A percentile compares a stretch with the other conserved stretches of the same genome.
Conservation (phyloP, 2,329 filamentous ascomycete genomes). For the Penicillium brasilianum region DNA sequence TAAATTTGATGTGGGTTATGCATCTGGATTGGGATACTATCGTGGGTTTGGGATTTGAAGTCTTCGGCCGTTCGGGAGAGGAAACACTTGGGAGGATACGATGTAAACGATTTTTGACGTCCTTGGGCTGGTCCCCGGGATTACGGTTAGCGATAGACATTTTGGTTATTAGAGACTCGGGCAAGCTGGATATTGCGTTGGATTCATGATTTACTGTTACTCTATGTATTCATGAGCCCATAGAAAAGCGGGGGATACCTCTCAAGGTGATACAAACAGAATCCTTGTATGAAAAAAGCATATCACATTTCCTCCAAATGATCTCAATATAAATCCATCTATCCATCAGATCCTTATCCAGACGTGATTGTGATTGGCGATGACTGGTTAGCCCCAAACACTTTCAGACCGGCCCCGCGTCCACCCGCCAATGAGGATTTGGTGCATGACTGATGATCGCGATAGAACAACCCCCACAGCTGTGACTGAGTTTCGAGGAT, state of each 20-base stretch:
- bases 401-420: neutral
- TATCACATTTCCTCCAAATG: neutral
- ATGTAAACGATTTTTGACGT: neutral
- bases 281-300: neutral
- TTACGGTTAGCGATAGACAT: neutral
- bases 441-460: neutral
- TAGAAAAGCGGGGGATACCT: neutral
- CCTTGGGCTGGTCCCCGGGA: conserved; percentile 1
- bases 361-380: neutral
- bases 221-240: neutral
- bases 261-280: neutral
- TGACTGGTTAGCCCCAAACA: neutral
- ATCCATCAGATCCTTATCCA: neutral
- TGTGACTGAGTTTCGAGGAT: neutral
- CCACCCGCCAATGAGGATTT: neutral
- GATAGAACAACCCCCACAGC: neutral
- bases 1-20: neutral
- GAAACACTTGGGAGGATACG: neutral
- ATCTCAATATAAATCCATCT: neutral
- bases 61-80: neutral
- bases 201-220: neutral
- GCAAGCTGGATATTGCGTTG: neutral
- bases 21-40: neutral
- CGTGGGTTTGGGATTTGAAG: neutral
- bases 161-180: neutral